phyloP scores from a whole-genome alignment of 2,329 filamentous ascomycete genomes.

The Sporothrix luriei region DNA sequence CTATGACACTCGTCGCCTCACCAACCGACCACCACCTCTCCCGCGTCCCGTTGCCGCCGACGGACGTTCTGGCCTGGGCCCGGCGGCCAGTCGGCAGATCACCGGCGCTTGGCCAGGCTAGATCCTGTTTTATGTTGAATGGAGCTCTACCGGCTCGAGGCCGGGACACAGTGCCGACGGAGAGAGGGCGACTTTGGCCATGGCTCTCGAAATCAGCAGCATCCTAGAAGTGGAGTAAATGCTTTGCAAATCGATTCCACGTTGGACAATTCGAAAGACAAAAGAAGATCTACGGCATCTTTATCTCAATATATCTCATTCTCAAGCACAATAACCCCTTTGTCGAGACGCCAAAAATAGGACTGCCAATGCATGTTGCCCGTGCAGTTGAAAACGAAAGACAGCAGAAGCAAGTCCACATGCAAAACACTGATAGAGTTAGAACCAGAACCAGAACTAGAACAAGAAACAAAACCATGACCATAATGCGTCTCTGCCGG shows the following conservation, averaged over 20 bases:
- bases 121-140: conserved; percentile 9
- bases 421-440: background rate
- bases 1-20: background rate
- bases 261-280: background rate
- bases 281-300: background rate
- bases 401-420: background rate
- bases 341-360: background rate
- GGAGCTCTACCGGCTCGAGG: background rate
- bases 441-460: background rate
- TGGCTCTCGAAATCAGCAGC: background rate
- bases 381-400: background rate
- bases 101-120: conserved; percentile 12
- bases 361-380: background rate
- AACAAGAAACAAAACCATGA: background rate
- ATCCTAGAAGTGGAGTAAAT: background rate
- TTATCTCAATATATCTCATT: background rate
- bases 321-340: background rate
- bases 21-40: background rate
- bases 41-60: conserved; percentile 16
- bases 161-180: background rate
- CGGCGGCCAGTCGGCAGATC: conserved; percentile 28
- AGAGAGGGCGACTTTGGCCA: background rate
- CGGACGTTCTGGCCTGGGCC: conserved; percentile 23
- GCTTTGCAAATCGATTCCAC: background rate
- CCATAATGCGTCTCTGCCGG: background rate